Evolutionary conservation across 2,329 filamentous ascomycete genomes (phyloP), one percentile per base, ranked within the genome.

Genomic region (Orbilia blumenaviensis): DNA sequence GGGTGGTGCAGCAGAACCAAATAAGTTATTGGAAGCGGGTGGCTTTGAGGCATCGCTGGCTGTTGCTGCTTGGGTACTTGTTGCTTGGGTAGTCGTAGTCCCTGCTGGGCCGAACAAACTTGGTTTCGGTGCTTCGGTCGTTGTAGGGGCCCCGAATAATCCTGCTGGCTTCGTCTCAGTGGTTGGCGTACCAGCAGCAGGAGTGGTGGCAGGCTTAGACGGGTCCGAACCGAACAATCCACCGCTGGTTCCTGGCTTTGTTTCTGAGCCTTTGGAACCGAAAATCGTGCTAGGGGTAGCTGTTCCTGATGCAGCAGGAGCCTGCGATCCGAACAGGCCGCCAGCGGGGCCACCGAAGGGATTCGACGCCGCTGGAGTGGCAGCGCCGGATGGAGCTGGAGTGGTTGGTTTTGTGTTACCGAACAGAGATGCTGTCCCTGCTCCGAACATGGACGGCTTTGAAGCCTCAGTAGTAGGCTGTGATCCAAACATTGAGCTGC

Each of bases 151-250:
- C 46, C 79, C 66, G 48, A 83, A 83, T 46, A 83, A 63, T 32
- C 81, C 80, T 34, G 62, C 74, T n/a, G 79, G 38, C 38, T 80
- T 66, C 7, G 79, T 52, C n/a, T 80, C 42, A 21, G 80, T 75
- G 12, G 79, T 41, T 1, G 78, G 25, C 1, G 77, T 74, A 50
- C 56, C 9, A 46, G 42, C 21, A 23, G 42, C 4, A 27, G 81
- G 73, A 2, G 58, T 78, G 25, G 78, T 34, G 5, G 81, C 79
- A 21, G 79, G 78, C 3, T 66, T 78, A 25, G 79, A 29, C 7
- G 69, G 6, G 18, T 62, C 60, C 34, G 46, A 41, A 52, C 82
- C 82, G 67, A 84, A 84, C 3, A 84, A 77, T n/a, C 81, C 80
- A 36, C 81, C 78, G n/a, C 83, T 66, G 14, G 81, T 77, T 38